Evolutionary conservation across 768 basidiomycete species (phyloP).

Genomic region (Boletus tylopilopsis): DNA sequence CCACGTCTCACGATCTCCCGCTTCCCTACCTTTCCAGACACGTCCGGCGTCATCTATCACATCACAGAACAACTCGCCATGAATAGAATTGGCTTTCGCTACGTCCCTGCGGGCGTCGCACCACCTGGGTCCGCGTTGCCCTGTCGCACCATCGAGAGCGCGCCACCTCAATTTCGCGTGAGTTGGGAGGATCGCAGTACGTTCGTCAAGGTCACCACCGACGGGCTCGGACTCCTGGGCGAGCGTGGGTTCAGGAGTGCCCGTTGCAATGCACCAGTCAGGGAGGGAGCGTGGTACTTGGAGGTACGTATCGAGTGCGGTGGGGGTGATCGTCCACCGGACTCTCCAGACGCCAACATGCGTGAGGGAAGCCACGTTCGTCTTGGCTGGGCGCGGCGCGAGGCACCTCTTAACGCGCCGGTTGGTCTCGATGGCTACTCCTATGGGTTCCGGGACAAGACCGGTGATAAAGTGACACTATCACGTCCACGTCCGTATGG

Average conservation of each 20-base stretch:
- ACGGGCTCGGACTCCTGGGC: conserved; percentile 72
- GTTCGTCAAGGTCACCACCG: conserved; percentile 73
- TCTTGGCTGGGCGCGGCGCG: conserved; percentile 88
- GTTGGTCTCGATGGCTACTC: conserved; percentile 92
- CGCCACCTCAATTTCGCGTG: conserved; percentile 64
- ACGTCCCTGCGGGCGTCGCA: conserved; percentile 74
- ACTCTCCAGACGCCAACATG: conserved; percentile 42
- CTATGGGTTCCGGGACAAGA: conserved; percentile 88
- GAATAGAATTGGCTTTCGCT: conserved; percentile 78
- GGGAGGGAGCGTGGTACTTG: conserved; percentile 92
- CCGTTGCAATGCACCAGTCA: conserved; percentile 82
- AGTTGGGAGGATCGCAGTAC: conserved; percentile 91
- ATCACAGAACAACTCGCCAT: conserved; percentile 68
- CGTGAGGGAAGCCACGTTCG: conserved; percentile 79
- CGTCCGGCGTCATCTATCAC: conserved; percentile 50
- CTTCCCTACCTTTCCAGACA: conserved; percentile 63
- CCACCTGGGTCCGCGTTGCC: conserved; percentile 52
- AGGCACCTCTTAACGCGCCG: conserved; percentile 90
- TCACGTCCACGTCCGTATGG: conserved; percentile 82
- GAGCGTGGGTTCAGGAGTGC: conserved; percentile 90
- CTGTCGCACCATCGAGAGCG: conserved; percentile 79
- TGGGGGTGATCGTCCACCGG: conserved; percentile 52
- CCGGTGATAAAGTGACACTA: conserved; percentile 85
- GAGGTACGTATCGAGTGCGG: conserved; percentile 80
- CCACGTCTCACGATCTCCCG: conserved; percentile 73